Evolutionary conservation across 2,329 filamentous ascomycete genomes (phyloP).

Genomic region (Purpureocillium lavendulum): DNA sequence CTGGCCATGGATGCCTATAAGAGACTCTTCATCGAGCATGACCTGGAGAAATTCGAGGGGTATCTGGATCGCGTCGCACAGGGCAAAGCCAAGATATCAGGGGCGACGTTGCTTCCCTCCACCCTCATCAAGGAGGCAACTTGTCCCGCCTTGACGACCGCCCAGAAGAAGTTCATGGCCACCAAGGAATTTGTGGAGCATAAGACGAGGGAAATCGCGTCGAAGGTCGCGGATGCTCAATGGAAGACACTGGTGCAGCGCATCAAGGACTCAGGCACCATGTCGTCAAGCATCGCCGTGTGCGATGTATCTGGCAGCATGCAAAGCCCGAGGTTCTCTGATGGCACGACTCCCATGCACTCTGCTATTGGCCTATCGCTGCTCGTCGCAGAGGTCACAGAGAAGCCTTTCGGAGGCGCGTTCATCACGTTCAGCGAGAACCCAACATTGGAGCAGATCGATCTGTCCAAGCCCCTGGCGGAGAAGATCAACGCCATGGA

Average conservation of each 20-base stretch:
- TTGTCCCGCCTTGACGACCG: background rate
- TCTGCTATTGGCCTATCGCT: conserved; percentile 47
- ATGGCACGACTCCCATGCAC: conserved; percentile 42
- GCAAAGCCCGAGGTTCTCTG: conserved; percentile 25
- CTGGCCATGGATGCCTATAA: conserved; percentile 48
- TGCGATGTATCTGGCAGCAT: conserved; percentile 52
- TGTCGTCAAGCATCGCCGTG: conserved; percentile 45
- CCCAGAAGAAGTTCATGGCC: no score
- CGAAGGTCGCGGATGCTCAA: conserved; percentile 37
- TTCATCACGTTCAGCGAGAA: conserved; percentile 44
- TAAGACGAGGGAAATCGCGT: conserved; percentile 21
- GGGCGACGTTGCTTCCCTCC: conserved; percentile 45
- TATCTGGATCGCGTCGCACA: conserved; percentile 40
- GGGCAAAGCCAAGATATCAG: conserved; percentile 43
- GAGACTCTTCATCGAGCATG: conserved; percentile 39
- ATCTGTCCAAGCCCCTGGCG: conserved; percentile 25
- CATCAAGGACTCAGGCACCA: conserved; percentile 43
- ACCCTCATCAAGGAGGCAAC: conserved; percentile 27
- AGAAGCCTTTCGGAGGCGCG: conserved; percentile 42
- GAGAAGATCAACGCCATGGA: conserved; percentile 30
- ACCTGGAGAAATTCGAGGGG: conserved; percentile 36
- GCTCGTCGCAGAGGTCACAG: conserved; percentile 42
- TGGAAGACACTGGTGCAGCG: conserved; percentile 51
- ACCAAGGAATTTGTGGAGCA: conserved; percentile 14
- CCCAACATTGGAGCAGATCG: conserved; percentile 32